Evolutionary conservation across 768 basidiomycete genomes (phyloP).

Genomic region (Podaxis carcinomalis): DNA sequence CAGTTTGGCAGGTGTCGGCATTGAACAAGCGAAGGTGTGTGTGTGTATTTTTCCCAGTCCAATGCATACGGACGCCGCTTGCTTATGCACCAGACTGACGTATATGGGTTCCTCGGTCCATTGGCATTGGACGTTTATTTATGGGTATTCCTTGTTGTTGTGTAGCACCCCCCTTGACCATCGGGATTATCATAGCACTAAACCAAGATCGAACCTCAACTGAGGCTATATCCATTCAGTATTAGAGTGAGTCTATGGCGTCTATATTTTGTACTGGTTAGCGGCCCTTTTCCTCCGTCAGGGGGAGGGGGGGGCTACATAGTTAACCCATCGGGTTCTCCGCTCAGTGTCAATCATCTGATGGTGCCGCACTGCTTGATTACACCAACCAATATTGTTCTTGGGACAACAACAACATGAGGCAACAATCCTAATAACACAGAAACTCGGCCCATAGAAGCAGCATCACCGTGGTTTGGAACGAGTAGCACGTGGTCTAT

Average conservation of each 20-base stretch:
- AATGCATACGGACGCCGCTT: no score
- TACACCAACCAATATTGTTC: not conserved
- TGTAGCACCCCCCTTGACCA: not conserved
- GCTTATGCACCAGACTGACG: not conserved
- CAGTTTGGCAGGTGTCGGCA: not conserved
- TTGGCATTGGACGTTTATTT: not conserved
- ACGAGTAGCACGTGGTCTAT: not conserved
- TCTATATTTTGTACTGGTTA: not conserved
- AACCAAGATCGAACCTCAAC: not conserved
- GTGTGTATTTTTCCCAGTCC: no score
- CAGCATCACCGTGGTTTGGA: not conserved
- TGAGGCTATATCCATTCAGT: not conserved
- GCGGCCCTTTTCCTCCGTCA: not conserved
- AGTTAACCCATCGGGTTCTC: not conserved
- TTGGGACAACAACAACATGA: no score
- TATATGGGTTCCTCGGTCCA: not conserved
- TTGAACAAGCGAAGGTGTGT: not conserved
- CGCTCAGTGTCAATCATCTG: constrained; percentile 10
- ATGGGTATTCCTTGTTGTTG: not conserved
- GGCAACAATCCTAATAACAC: not conserved
- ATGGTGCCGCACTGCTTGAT: not conserved
- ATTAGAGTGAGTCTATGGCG: not conserved
- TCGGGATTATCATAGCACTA: not conserved
- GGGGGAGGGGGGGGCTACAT: not conserved
- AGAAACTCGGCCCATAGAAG: not conserved